Percentiles rank a stretch among this genome's conserved stretches.
Conservation (phyloP, 306 rosid genomes). For the Medicago arabica region DNA sequence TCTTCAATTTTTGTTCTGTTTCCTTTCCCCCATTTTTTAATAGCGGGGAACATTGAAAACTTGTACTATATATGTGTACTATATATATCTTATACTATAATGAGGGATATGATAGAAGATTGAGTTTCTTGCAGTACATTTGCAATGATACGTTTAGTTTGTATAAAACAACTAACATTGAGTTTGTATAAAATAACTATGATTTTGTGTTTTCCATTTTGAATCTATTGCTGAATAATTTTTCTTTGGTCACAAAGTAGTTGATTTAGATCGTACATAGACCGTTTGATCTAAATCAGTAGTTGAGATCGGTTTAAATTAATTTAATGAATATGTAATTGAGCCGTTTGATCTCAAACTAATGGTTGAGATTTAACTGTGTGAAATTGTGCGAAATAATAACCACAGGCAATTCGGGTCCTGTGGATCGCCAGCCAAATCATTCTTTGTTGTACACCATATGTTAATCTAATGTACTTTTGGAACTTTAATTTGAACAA, state of each 20-base stretch:
- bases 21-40: constrained; percentile 39
- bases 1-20: constrained; percentile 26
- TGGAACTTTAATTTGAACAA: too few species aligned
- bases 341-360: too few species aligned
- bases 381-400: too few species aligned
- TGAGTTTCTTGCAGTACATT: constrained; percentile 15
- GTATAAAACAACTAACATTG: constrained; percentile 8
- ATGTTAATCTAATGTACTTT: too few species aligned
- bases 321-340: not conserved
- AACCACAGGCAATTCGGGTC: too few species aligned
- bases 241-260: not conserved
- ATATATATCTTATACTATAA: constrained; percentile 27
- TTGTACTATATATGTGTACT: constrained; percentile 39
- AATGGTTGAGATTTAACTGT: too few species aligned
- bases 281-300: not conserved
- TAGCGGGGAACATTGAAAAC: constrained; percentile 45
- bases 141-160: not conserved
- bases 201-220: not conserved
- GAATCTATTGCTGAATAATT: not conserved
- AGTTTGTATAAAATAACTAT: constrained; percentile 9
- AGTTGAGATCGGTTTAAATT: too few species aligned
- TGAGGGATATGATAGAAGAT: constrained; percentile 31
- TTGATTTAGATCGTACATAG: not conserved
- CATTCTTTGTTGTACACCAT: not conserved
- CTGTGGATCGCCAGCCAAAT: not conserved